Evolutionary conservation across 1,284 basidiomycete genomes (phyloP).

Genomic region (Schizophyllum commune): DNA sequence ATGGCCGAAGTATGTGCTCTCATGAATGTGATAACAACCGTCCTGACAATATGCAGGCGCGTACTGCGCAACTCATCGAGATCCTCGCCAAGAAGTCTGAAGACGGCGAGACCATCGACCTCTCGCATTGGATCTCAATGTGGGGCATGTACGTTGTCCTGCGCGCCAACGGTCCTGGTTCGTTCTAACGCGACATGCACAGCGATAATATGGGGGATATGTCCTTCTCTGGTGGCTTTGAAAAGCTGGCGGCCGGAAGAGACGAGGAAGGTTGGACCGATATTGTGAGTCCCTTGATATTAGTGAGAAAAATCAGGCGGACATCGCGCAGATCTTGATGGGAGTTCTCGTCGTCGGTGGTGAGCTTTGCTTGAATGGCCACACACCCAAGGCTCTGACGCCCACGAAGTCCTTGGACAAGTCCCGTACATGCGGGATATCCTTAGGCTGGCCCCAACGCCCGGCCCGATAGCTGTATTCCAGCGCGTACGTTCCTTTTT

Average conservation of each 20-base stretch:
- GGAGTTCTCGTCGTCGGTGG: neutral
- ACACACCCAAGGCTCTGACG: no score
- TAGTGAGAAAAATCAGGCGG: no score
- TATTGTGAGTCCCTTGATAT: no score
- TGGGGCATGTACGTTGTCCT: conserved; percentile 4
- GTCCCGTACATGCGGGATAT: neutral
- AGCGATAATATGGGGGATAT: conserved; percentile 13
- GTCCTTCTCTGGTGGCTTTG: conserved; percentile 30
- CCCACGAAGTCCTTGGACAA: no score
- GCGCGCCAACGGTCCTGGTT: conserved; percentile 3
- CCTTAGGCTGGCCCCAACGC: neutral
- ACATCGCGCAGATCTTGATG: neutral
- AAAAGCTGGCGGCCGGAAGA: conserved; percentile 30
- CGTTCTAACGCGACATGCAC: conserved; percentile 1
- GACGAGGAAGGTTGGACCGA: conserved; percentile 20
- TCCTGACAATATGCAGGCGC: neutral
- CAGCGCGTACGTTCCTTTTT: neutral
- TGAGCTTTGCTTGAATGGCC: no score
- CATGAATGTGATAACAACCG: no score
- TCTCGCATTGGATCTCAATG: conserved; percentile 41
- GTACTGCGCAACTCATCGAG: neutral
- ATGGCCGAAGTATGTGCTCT: neutral
- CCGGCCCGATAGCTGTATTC: neutral
- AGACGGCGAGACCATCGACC: neutral
- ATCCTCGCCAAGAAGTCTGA: neutral